Conservation (phyloP, 139 green algal species). For the Micromonas commoda region DNA sequence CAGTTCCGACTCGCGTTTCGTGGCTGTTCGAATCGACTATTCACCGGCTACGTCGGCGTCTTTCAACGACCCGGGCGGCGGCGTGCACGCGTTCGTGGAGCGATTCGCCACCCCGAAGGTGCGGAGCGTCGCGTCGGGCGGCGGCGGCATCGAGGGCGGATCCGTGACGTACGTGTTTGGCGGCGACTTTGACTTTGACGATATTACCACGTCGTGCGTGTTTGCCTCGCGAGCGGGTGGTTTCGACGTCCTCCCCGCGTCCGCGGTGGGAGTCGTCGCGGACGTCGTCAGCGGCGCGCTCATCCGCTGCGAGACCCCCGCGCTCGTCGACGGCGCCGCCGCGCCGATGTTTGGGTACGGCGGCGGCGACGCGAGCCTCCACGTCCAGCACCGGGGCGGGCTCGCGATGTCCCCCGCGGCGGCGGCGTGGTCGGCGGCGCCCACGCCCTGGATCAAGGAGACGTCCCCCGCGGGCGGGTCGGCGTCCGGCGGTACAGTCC, state of each 20-base stretch:
- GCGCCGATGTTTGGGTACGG: no score
- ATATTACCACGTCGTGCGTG: background rate
- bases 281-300: background rate
- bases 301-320: no score
- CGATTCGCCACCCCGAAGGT: background rate
- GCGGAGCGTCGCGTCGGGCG: background rate
- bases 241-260: background rate
- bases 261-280: background rate
- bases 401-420: no score
- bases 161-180: background rate
- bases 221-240: background rate
- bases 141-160: background rate
- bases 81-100: background rate
- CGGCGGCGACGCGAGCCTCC: no score
- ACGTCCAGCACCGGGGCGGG: no score
- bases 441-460: background rate
- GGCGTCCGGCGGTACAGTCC: background rate
- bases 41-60: no score
- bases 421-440: background rate
- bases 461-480: background rate
- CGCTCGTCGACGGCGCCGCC: no score
- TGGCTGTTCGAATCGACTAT: no score
- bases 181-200: background rate
- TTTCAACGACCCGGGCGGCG: no score
- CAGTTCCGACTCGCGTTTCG: no score